Evolutionary conservation across 176 grass and related monocot species (phyloP).

Genomic region (Neostapfia colusana): DNA sequence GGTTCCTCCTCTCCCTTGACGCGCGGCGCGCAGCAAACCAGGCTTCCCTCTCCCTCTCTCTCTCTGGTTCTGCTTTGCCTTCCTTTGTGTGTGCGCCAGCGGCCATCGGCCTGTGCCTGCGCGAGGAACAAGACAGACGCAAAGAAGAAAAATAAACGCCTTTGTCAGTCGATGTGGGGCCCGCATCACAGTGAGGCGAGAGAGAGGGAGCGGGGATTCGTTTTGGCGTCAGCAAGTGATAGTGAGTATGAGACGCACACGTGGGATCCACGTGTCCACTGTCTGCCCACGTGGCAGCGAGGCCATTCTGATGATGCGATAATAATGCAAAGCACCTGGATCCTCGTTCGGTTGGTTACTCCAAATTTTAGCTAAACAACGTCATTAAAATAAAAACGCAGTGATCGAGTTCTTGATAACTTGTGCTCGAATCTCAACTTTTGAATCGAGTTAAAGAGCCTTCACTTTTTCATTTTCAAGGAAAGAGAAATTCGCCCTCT

Average conservation of each 20-base stretch:
- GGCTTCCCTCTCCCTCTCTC: not conserved
- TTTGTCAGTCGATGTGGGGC: not conserved
- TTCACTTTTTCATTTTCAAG: too few species aligned
- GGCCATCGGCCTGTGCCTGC: not conserved
- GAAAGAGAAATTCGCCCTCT: too few species aligned
- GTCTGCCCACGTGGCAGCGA: not conserved
- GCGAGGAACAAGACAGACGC: not conserved
- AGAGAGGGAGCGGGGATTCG: not conserved
- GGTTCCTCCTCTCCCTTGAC: not conserved
- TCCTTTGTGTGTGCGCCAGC: constrained; percentile 2
- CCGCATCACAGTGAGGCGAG: not conserved
- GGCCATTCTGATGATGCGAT: not conserved
- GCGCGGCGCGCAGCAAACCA: not conserved
- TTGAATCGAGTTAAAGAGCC: too few species aligned
- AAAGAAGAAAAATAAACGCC: not conserved
- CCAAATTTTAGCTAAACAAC: too few species aligned
- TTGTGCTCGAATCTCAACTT: too few species aligned
- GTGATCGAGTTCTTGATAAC: too few species aligned
- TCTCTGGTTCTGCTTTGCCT: not conserved
- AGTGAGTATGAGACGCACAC: not conserved
- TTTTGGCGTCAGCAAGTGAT: not conserved
- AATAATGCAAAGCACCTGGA: too few species aligned
- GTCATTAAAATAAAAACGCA: too few species aligned
- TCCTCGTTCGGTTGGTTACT: too few species aligned
- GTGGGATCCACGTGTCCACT: not conserved